Evolutionary conservation across 805 yeast species (phyloP).

Genomic region (Ogataea glucozyma): DNA sequence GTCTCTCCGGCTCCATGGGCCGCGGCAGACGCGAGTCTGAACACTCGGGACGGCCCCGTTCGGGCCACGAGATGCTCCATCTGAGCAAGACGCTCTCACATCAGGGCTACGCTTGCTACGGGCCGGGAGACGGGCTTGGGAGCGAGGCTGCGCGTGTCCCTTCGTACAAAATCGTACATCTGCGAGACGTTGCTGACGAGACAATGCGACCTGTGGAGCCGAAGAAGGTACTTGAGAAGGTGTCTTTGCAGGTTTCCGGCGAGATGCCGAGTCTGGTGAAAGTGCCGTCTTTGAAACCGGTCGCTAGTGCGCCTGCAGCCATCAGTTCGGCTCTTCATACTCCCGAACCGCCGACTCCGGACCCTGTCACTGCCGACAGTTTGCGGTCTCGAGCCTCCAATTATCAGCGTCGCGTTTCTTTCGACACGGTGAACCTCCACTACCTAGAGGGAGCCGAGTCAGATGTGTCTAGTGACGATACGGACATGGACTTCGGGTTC

Average conservation of each 20-base stretch:
- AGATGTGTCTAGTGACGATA: constrained; percentile 20
- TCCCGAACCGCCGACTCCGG: too few species aligned
- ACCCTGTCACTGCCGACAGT: too few species aligned
- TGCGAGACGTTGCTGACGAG: constrained; percentile 19
- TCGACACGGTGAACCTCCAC: constrained; percentile 52
- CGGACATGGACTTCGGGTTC: constrained; percentile 24
- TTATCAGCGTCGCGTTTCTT: constrained; percentile 43
- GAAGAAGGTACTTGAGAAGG: constrained; percentile 12
- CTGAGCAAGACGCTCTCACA: constrained; percentile 29
- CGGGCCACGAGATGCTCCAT: constrained; percentile 14
- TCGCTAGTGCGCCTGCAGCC: too few species aligned
- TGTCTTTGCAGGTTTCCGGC: constrained; percentile 2
- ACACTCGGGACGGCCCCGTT: neutral
- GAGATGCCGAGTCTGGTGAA: constrained; percentile 4
- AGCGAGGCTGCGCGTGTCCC: constrained; percentile 10
- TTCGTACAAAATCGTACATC: constrained; percentile 28
- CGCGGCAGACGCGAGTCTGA: constrained; percentile 3
- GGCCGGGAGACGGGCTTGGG: constrained; percentile 3
- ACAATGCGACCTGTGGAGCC: constrained; percentile 28
- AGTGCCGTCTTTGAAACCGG: neutral
- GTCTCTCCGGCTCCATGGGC: constrained; percentile 2
- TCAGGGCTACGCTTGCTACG: constrained; percentile 22
- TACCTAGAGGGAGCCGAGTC: constrained; percentile 29
- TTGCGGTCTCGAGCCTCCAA: constrained; percentile 4
- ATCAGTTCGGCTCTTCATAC: too few species aligned